Base-by-base conservation (phyloP, 1,284 basidiomycete species). In the Tilletia caries region DNA sequence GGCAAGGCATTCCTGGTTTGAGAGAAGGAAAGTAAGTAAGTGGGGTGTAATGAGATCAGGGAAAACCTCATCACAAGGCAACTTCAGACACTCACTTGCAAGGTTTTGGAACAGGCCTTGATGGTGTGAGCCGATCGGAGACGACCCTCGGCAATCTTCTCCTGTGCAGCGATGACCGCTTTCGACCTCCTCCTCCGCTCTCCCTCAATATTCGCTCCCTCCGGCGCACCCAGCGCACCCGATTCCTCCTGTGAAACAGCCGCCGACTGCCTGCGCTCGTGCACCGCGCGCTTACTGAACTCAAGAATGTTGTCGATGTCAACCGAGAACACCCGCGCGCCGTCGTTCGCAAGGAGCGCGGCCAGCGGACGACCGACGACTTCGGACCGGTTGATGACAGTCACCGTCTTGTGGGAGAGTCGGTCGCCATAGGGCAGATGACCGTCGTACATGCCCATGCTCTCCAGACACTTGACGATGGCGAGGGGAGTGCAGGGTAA, bases 401-500 rank as follows among this genome's bases (percentile, higher is more conserved):
- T 95, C 75, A 98, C 86, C 0, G 91, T 95, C 83, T 90, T 92
- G 18, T 95, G 95, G 79, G 94, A 93, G 3, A 94, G 93, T 32
- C 94, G 89, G 84, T 97, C 94, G 25, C 95, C 95, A 83, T 97
- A 98, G 0, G 91, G 90, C 32, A 98, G 86, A 69, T 96, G 87
- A 75, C 85, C 89, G 85, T 97, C 97, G 86, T 98, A 98, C 18
- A 97, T 92, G 15, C 93, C 91, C 58, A 91, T 87, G 75, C 90
- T 87, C 83, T 98, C 95, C 34, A 98, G 87, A 73, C 90, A 92
- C 85, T 98, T 98, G 73, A 84, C 95, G 81, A 98, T 91, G 1
- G 93, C 95, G 29, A 98, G 88, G 0, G 95, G 95, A 1, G 95
- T 98, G 84, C 95, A 98, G 0, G 95, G 95, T 43, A 98, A 88